phyloP scores from a whole-genome alignment of 768 basidiomycete genomes.

The Pulveroboletus ravenelii region DNA sequence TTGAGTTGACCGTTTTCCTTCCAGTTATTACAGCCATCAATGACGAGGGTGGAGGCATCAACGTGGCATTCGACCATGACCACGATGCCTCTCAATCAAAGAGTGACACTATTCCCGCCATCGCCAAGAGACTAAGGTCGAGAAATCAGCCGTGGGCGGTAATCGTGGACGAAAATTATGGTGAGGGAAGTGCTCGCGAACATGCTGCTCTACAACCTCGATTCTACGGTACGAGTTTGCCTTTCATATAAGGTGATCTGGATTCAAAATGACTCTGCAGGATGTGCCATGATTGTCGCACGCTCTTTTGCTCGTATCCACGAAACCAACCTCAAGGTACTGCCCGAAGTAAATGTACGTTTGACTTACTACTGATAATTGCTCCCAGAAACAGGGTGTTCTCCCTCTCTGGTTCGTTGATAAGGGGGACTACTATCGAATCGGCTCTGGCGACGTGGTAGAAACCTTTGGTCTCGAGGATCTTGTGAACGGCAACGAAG shows the following conservation, averaged over 20 bases:
- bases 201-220: slow-evolving; percentile 97
- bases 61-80: slow-evolving; percentile 81
- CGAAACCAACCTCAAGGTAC: slow-evolving; percentile 92
- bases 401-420: slow-evolving; percentile 92
- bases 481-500: slow-evolving; percentile 45
- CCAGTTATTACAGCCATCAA: slow-evolving; percentile 92
- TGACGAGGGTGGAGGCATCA: slow-evolving; percentile 91
- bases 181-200: slow-evolving; percentile 96
- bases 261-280: slow-evolving; percentile 32
- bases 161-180: slow-evolving; percentile 95
- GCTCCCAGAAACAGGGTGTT: slow-evolving; percentile 87
- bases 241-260: not conserved
- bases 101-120: slow-evolving; percentile 80
- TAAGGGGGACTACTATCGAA: slow-evolving; percentile 78
- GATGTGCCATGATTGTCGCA: slow-evolving; percentile 83
- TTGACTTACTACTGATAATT: slow-evolving; percentile 1
- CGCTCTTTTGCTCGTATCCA: slow-evolving; percentile 97
- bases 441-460: slow-evolving; percentile 76
- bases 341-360: slow-evolving; percentile 6
- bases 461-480: slow-evolving; percentile 80
- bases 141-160: slow-evolving; percentile 87
- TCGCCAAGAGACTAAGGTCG: slow-evolving; percentile 86
- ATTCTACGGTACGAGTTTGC: slow-evolving; percentile 62
- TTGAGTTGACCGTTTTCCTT: slow-evolving; percentile 5
- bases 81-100: slow-evolving; percentile 38